Evolutionary conservation across 169 alveolate species (phyloP), one percentile per base, ranked within the genome.

Genomic region (Cryptosporidium meleagridis): DNA sequence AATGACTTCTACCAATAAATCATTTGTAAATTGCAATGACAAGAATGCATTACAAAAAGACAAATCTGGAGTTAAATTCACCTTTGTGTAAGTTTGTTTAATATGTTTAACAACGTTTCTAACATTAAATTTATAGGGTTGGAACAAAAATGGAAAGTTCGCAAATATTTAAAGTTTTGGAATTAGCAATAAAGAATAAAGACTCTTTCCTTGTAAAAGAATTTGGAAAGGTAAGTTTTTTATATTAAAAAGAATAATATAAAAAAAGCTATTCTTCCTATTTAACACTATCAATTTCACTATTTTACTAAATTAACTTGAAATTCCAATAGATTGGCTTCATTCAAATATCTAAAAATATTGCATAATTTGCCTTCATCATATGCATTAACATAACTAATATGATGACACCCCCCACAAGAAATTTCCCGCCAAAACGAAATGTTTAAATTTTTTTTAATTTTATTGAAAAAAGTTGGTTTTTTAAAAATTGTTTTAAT

Each of bases 221-320:
- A 73, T 73, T 73, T 5, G 86, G 86, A 73, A 37, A 37, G 44
- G 86, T 73, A 73, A 52, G 68, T 59, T 73, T 70, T 23, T 3
- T 55, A 1, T 1, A 2, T 7, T 8, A 41, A 41, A 7, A 41
- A n/a, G n/a, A 35, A 39, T 8, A 39, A 39, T 39, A 3, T 39
- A 31, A 31, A 31, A 3, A 31, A 31, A 31, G 0, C 2, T 1
- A 31, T 31, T 31, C 35, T 31, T 31, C 35, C 2, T 31, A 31
- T 31, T 31, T 31, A 31, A 31, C 1, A 31, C 2, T 1, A 31
- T 31, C 2, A 31, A 37, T 37, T 37, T 9, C 12, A 14, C 2
- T 8, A 55, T 55, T 7, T 8, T 23, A 55, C 9, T 26, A 55
- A 16, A 55, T 29, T n/a, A n/a, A n/a, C 37, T 44, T 29, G 23